Evolutionary conservation across 768 basidiomycete genomes (phyloP).

Genomic region (Leucosporidium yakuticum): DNA sequence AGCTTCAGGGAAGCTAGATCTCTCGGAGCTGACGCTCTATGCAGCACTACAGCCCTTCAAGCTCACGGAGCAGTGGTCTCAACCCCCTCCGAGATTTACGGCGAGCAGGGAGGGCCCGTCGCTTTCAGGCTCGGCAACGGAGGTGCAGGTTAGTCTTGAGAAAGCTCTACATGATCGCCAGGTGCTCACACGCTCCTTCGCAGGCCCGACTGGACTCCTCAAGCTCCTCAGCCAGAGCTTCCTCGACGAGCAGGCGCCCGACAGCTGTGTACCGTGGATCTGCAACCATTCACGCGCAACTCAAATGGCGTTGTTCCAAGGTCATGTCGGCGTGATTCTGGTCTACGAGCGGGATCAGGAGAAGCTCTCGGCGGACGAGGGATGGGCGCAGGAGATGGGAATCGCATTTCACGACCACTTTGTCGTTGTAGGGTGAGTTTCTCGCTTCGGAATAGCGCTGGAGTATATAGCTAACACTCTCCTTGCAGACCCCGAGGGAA

Average conservation of each 20-base stretch:
- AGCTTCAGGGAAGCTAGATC: too few species aligned
- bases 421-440: neutral
- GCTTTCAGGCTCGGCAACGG: neutral
- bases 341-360: neutral
- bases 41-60: neutral
- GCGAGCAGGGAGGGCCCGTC: neutral
- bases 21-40: too few species aligned
- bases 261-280: neutral
- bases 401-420: neutral
- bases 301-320: neutral
- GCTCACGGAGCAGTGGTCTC: neutral
- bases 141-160: neutral
- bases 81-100: neutral
- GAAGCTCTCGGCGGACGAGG: neutral
- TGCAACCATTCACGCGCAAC: neutral
- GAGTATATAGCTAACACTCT: neutral
- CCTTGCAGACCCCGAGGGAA: neutral
- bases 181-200: neutral
- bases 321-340: neutral
- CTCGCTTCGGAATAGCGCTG: neutral
- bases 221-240: neutral
- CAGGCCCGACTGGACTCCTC: neutral
- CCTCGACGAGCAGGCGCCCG: neutral
- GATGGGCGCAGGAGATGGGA: neutral
- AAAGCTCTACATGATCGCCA: neutral